Base-by-base conservation (phyloP, 192 early-diverging fungal genomes). In the Gamsiella multidivaricata region DNA sequence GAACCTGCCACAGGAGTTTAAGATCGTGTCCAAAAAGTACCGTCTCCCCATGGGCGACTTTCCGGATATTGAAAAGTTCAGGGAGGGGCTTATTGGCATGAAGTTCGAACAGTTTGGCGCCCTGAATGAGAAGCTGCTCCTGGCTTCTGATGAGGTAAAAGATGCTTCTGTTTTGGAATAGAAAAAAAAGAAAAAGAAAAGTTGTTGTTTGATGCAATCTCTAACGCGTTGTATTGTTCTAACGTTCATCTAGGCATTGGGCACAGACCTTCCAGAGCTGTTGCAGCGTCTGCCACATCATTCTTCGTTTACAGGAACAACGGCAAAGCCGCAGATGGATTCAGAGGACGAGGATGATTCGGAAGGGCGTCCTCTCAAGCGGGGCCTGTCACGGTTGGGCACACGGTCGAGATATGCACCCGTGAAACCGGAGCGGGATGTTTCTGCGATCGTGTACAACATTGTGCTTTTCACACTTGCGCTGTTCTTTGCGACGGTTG, bases 1-100 rank as follows among this genome's bases (percentile, higher is more conserved):
- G 6, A 91, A 91, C 45, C 74, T 95, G 50, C 87, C 84, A 0
- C 71, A 70, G 9, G 90, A 92, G 68, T 93, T 95, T 67, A 54
- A 82, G 23, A 88, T 88, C 39, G 85, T 95, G 33, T 88, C 91
- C 49, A 84, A 87, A 34, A 69, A 84, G 56, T 86, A 93, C 70
- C 89, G 90, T 54, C 76, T 95, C 7, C 74, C 84, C 9, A 71
- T 82, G 61, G 84, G 84, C 31, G 84, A 85, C 51, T 85, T 85
- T 47, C 84, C 84, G 9, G 80, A 82, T 55, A 61, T 73, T 7
- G 79, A 82, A 28, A 68, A 66, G 34, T 85, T 85, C 55, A 61
- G 22, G 36, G 79, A 81, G 46, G 71, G 61, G 20, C 65, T 85
- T 15, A 29, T 67, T 2, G 65, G 73, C 18, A 82, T 81, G 68